Percentiles rank a stretch among this genome's conserved stretches.
phyloP scores from a whole-genome alignment of 2,329 filamentous ascomycete species.

The Tolypocladium pustulatum region DNA sequence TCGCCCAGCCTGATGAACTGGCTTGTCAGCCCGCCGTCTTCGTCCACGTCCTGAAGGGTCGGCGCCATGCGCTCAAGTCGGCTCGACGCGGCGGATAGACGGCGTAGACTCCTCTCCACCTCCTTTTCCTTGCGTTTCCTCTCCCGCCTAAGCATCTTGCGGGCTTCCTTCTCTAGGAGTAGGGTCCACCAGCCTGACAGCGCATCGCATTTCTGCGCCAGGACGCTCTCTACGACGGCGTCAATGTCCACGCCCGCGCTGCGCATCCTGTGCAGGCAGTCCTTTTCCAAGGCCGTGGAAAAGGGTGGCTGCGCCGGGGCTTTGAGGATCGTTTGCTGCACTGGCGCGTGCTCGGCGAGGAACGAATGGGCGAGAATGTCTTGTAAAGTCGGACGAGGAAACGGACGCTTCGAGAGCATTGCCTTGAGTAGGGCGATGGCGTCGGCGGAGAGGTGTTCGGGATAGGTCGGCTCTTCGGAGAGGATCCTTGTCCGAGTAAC shows the following conservation, averaged over 20 bases:
- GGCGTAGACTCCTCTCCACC: constrained; percentile 65
- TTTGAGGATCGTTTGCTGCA: constrained; percentile 83
- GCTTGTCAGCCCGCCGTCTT: constrained; percentile 52
- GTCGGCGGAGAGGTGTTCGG: constrained; percentile 66
- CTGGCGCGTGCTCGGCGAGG: constrained; percentile 72
- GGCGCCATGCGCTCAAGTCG: constrained; percentile 73
- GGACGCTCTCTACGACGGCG: constrained; percentile 84
- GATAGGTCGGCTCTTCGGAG: constrained; percentile 74
- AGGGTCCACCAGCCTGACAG: constrained; percentile 95
- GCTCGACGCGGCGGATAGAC: constrained; percentile 82
- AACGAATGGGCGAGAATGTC: constrained; percentile 87
- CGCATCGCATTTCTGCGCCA: constrained; percentile 80
- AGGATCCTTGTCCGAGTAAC: constrained; percentile 79
- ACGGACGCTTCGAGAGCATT: constrained; percentile 82
- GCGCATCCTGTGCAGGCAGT: constrained; percentile 84
- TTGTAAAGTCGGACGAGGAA: constrained; percentile 68
- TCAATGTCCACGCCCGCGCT: constrained; percentile 92
- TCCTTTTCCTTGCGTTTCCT: constrained; percentile 79
- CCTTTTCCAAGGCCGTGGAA: constrained; percentile 76
- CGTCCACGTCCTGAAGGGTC: constrained; percentile 66
- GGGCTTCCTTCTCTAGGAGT: constrained; percentile 85
- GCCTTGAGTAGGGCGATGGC: constrained; percentile 66
- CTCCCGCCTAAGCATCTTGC: constrained; percentile 72
- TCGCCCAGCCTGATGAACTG: constrained; percentile 32
- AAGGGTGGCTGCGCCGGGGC: constrained; percentile 74